Base-by-base conservation (phyloP, 1,139 yeast genomes). In the Zygoascus meyerae region DNA sequence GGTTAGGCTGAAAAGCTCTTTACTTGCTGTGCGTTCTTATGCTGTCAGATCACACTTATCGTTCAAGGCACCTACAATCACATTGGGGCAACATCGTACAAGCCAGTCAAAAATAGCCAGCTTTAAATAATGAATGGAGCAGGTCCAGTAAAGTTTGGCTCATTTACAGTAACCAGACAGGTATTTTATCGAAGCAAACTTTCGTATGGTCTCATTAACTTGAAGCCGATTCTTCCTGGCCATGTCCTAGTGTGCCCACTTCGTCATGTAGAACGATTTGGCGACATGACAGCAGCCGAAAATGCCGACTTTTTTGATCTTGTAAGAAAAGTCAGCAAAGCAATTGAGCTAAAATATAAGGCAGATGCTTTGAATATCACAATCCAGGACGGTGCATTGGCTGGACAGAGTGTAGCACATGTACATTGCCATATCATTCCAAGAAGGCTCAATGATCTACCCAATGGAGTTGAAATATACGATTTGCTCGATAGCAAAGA, bases 381-480 rank as follows among this genome's bases (percentile, higher is more conserved):
- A 12, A 86, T 92, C 49, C 98, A 92, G 62, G 98, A 92, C 63
- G 98, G 98, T 0, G 86, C 92, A 0, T 87, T 86, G 47, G 92
- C 97, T 2, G 98, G 98, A 3, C 98, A 92, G 62, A 79, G 92
- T 14, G 82, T 92, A 1, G 95, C 96, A 2, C 98, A 92, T 65
- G 73, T 92, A 26, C 98, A 92, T 63, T 83, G 96, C 31, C 98
- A 92, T 63, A 68, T 92, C 14, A 87, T 92, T 31, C 98, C 98
- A 3, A 71, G 98, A 37, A 70, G 72, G 46, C 63, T 68, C 8
- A 83, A 84, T 55, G 84, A 81, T 34, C 74, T 77, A 52, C 58
- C 58, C 5, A 56, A 69, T 46, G 89, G 86, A 1, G 95, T 87
- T 60, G 78, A 75, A 38, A 75, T 92, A 33, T 86, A 90, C 63